These are phyloP conservation scores for Quambalaria eucalypti DNA, from an alignment of 1,284 basidiomycete species.

Conservation along the genomic window DNA sequence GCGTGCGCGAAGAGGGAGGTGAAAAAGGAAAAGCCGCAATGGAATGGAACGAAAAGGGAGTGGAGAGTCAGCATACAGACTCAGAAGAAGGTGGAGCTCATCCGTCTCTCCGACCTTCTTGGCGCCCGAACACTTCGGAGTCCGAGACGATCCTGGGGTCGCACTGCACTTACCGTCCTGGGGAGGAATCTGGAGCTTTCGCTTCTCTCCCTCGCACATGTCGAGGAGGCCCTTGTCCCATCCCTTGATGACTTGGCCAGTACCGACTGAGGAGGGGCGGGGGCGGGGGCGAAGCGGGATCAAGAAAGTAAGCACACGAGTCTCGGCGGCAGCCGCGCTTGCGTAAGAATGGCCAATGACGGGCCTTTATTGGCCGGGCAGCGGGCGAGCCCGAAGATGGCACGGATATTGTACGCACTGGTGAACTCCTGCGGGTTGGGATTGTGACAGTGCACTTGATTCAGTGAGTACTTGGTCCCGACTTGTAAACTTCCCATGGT, in stretches of 20 bases:
- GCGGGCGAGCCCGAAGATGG: neutral
- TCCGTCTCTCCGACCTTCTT: neutral
- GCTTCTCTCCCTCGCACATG: conserved; percentile 85
- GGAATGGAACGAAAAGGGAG: too few species aligned
- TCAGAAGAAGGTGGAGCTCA: too few species aligned
- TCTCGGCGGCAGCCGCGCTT: neutral
- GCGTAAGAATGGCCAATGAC: too few species aligned
- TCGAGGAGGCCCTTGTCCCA: conserved; percentile 53
- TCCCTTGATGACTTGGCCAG: conserved; percentile 64
- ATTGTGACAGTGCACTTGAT: neutral
- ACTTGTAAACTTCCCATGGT: neutral
- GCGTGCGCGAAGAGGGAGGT: neutral
- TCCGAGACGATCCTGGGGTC: too few species aligned
- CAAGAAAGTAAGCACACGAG: conserved; percentile 48
- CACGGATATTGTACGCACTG: conserved; percentile 34
- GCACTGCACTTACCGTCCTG: conserved; percentile 1
- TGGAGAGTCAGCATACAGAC: too few species aligned
- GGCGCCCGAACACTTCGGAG: neutral
- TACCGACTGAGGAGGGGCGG: conserved; percentile 55
- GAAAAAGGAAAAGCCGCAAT: neutral
- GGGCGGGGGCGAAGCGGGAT: conserved; percentile 11
- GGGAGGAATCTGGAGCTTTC: conserved; percentile 56
- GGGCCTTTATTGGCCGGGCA: too few species aligned
- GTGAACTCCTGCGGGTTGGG: conserved; percentile 16
- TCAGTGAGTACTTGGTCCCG: neutral